These are phyloP conservation scores for Fraxinus latifolia DNA, from an alignment of 305 asterid genomes.

Conservation along the genomic window DNA sequence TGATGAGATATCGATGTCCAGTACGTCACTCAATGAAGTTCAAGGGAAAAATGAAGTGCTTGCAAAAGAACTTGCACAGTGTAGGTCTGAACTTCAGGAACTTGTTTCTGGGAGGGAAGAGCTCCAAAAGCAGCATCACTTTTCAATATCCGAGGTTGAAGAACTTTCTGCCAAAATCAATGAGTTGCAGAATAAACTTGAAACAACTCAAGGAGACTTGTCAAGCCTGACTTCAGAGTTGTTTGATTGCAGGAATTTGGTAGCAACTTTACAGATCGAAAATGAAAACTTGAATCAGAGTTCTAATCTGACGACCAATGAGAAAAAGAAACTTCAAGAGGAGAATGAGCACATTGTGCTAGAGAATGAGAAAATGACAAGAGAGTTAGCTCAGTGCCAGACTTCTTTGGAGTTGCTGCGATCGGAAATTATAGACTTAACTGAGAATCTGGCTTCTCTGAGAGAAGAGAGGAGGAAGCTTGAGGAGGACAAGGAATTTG, in stretches of 20 bases:
- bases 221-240: conserved; percentile 64
- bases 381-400: conserved; percentile 51
- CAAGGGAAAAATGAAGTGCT: conserved; percentile 52
- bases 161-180: conserved; percentile 49
- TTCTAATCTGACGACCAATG: conserved; percentile 45
- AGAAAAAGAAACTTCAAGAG: conserved; percentile 48
- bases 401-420: conserved; percentile 48
- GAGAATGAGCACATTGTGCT: conserved; percentile 44
- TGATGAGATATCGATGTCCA: conserved; percentile 44
- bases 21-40: conserved; percentile 48
- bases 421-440: conserved; percentile 34
- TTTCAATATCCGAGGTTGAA: conserved; percentile 57
- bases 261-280: conserved; percentile 52
- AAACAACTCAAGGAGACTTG: conserved; percentile 52
- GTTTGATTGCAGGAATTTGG: conserved; percentile 52
- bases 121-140: conserved; percentile 53
- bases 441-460: conserved; percentile 35
- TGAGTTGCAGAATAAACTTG: conserved; percentile 65
- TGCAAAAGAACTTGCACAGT: conserved; percentile 51
- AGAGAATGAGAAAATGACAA: conserved; percentile 51
- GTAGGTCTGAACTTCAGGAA: conserved; percentile 53
- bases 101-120: conserved; percentile 50
- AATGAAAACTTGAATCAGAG: conserved; percentile 51
- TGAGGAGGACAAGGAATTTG: conserved; percentile 51
- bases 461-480: conserved; percentile 52